phyloP scores from a whole-genome alignment of 1,139 yeast species.

The Chernovozyma sophiae-reginae region DNA sequence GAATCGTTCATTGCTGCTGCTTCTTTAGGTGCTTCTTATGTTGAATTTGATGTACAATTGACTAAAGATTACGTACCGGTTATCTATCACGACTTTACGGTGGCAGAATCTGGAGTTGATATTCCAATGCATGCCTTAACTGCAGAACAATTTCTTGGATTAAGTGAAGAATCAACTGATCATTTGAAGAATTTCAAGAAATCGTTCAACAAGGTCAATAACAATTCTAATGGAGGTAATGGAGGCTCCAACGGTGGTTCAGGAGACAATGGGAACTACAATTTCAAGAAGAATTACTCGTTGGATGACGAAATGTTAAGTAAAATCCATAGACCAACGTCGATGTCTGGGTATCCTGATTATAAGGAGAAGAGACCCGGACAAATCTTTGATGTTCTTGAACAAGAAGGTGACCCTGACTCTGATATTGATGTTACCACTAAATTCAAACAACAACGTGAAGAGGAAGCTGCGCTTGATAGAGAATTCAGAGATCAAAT shows the following conservation, averaged over 20 bases:
- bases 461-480: conserved; percentile 34
- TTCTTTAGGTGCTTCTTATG: conserved; percentile 85
- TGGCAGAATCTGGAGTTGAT: conserved; percentile 95
- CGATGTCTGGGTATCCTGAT: conserved; percentile 35
- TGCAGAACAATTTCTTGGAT: conserved; percentile 78
- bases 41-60: conserved; percentile 94
- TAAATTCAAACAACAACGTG: conserved; percentile 10
- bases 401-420: neutral
- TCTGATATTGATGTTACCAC: conserved; percentile 1
- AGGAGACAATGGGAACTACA: conserved; percentile 8
- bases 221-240: conserved; percentile 2
- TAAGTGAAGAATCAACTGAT: conserved; percentile 35
- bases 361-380: conserved; percentile 13
- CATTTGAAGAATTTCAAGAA: conserved; percentile 11
- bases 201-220: conserved; percentile 9
- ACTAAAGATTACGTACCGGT: conserved; percentile 94
- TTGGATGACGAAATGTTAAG: conserved; percentile 38
- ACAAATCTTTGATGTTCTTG: conserved; percentile 3
- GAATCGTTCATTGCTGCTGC: conserved; percentile 97
- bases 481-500: conserved; percentile 36
- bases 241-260: conserved; percentile 1
- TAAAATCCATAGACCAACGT: conserved; percentile 34
- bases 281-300: conserved; percentile 19
- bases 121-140: conserved; percentile 94
- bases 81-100: conserved; percentile 90